phyloP scores from a whole-genome alignment of 768 basidiomycete genomes.

The Mycena metata region DNA sequence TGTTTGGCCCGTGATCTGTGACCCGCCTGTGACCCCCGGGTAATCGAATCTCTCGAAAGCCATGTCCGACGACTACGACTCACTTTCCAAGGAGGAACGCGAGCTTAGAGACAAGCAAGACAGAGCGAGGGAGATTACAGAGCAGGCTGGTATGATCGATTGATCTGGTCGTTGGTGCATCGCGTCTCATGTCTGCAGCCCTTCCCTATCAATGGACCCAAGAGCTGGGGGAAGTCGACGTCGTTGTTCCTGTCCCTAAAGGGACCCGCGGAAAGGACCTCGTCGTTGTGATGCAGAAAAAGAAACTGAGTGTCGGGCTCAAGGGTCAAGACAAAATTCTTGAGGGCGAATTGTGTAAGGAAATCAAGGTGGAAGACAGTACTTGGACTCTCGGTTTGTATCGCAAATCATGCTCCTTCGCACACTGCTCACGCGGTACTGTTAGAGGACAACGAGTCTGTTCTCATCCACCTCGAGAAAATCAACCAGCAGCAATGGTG shows the following conservation, averaged over 20 bases:
- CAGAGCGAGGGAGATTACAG: constrained; percentile 75
- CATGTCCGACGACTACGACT: constrained; percentile 74
- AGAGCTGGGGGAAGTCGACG: constrained; percentile 87
- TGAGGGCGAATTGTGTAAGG: constrained; percentile 91
- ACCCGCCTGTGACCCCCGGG: too few relatives aligned
- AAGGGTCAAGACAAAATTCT: constrained; percentile 91
- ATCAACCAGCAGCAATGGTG: constrained; percentile 94
- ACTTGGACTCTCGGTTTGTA: constrained; percentile 93
- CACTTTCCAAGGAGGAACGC: constrained; percentile 81
- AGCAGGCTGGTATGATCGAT: constrained; percentile 82
- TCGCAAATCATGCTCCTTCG: not conserved
- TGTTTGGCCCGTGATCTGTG: not conserved
- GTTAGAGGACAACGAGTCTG: constrained; percentile 81
- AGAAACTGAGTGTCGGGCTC: constrained; percentile 83
- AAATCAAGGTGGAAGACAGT: constrained; percentile 96
- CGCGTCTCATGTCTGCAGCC: constrained; percentile 58
- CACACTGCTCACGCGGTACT: not conserved
- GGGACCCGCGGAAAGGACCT: constrained; percentile 89
- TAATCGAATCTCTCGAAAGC: constrained; percentile 2
- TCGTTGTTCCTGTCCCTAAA: constrained; percentile 86
- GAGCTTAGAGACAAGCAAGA: constrained; percentile 79
- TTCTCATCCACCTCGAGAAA: constrained; percentile 89
- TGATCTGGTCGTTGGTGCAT: constrained; percentile 24
- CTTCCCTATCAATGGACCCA: constrained; percentile 95
- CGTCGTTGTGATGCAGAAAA: constrained; percentile 80